Evolutionary conservation across 2,329 filamentous ascomycete species (phyloP).

Genomic region (Penicillium verrucosum): DNA sequence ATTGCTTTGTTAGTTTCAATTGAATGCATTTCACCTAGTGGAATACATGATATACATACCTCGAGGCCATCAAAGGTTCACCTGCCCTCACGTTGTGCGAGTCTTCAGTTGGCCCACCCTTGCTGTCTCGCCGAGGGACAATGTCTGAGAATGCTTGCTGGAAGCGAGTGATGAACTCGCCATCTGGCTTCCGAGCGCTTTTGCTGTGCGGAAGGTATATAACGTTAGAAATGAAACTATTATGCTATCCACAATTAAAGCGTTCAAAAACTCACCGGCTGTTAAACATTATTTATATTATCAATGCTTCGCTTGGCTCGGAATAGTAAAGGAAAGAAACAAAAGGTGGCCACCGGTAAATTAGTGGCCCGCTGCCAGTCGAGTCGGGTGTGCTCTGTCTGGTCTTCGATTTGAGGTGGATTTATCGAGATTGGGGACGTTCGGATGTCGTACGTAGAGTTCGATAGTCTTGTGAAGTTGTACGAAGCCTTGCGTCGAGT

Average conservation of each 20-base stretch:
- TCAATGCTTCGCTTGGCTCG: neutral
- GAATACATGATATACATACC: slow-evolving; percentile 17
- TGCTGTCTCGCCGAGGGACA: slow-evolving; percentile 47
- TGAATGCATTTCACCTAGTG: neutral
- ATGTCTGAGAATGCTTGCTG: slow-evolving; percentile 79
- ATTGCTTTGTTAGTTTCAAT: neutral
- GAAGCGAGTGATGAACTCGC: slow-evolving; percentile 80
- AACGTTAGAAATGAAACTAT: neutral
- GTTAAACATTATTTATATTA: slow-evolving; percentile 42
- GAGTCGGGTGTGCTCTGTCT: neutral
- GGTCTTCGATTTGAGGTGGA: neutral
- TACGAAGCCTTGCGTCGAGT: neutral
- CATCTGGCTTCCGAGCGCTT: slow-evolving; percentile 79
- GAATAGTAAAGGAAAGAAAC: neutral
- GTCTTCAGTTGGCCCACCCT: slow-evolving; percentile 26
- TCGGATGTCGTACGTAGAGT: neutral
- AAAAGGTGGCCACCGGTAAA: too few species aligned
- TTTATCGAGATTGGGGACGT: neutral
- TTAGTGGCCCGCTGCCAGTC: neutral
- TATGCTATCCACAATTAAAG: neutral
- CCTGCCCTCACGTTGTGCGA: neutral
- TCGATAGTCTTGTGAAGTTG: neutral
- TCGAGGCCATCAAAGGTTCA: slow-evolving; percentile 23
- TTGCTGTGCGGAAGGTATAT: slow-evolving; percentile 45
- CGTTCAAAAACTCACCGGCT: slow-evolving; percentile 43